These are phyloP conservation scores for Termitomyces eurrhizus DNA, from an alignment of 768 basidiomycete species.

Conservation along the genomic window DNA sequence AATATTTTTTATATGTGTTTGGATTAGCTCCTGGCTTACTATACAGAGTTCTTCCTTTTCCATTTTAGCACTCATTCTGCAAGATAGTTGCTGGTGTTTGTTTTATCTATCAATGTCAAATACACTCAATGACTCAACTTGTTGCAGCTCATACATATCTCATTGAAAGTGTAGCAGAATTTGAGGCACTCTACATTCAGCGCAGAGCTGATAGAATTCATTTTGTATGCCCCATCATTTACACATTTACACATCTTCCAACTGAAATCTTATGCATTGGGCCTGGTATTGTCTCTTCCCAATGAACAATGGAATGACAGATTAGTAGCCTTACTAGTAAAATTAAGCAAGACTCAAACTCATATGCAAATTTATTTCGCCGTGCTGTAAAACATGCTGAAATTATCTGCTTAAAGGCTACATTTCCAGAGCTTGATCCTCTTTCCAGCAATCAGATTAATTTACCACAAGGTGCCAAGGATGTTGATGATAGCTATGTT, in stretches of 20 bases:
- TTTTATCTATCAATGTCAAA: neutral
- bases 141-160: neutral
- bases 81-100: neutral
- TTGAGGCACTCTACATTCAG: neutral
- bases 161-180: neutral
- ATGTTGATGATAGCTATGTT: slow-evolving; percentile 19
- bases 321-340: slow-evolving; percentile 12
- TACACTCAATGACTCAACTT: neutral
- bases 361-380: slow-evolving; percentile 20
- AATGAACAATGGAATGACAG: slow-evolving; percentile 11
- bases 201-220: neutral
- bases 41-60: neutral
- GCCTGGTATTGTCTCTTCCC: slow-evolving; percentile 9
- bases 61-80: neutral
- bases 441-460: neutral
- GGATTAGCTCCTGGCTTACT: neutral
- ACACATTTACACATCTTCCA: neutral
- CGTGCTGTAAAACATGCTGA: slow-evolving; percentile 12
- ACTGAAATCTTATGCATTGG: slow-evolving; percentile 4
- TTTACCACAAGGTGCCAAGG: slow-evolving; percentile 10
- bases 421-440: slow-evolving; percentile 17
- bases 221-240: neutral
- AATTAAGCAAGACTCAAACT: slow-evolving; percentile 17
- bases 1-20: neutral
- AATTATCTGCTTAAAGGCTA: slow-evolving; percentile 20